phyloP scores from a whole-genome alignment of 2,329 filamentous ascomycete genomes.

The Penicillium sp. region DNA sequence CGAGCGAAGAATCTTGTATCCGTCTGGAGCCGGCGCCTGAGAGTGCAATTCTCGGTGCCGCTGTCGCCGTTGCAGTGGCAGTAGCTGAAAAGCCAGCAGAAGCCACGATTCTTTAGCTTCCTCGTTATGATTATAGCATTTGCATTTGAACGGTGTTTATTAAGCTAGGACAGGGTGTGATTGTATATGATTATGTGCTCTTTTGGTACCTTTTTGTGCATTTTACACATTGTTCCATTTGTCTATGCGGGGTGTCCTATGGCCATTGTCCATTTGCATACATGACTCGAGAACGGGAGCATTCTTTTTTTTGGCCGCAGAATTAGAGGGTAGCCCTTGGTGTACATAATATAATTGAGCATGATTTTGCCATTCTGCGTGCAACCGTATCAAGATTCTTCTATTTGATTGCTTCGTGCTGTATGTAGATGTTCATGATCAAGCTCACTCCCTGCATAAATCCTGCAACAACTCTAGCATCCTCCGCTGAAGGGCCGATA shows the following conservation, averaged over 20 bases:
- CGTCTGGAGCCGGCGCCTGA: constrained; percentile 49
- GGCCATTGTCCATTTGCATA: constrained; percentile 21
- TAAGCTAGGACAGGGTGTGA: constrained; percentile 1
- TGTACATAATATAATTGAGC: constrained; percentile 31
- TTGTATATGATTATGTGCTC: constrained; percentile 3
- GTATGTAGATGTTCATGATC: neutral
- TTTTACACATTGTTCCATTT: neutral
- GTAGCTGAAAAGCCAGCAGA: constrained; percentile 35
- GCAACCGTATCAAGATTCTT: neutral
- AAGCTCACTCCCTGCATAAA: constrained; percentile 47
- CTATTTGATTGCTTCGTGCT: neutral
- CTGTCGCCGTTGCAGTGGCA: constrained; percentile 53
- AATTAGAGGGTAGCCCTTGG: constrained; percentile 25
- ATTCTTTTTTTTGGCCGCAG: constrained; percentile 23
- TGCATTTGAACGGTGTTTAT: constrained; percentile 25
- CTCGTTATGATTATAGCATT: constrained; percentile 1
- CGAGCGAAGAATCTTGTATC: constrained; percentile 34
- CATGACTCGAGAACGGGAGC: constrained; percentile 16
- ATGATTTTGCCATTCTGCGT: neutral
- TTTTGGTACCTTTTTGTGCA: constrained; percentile 4
- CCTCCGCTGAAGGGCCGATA: constrained; percentile 51
- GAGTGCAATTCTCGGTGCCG: constrained; percentile 52
- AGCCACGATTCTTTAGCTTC: neutral
- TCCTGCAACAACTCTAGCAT: constrained; percentile 59
- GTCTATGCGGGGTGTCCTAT: neutral